phyloP scores from a whole-genome alignment of 2,329 filamentous ascomycete genomes.

The Fusarium nanum region DNA sequence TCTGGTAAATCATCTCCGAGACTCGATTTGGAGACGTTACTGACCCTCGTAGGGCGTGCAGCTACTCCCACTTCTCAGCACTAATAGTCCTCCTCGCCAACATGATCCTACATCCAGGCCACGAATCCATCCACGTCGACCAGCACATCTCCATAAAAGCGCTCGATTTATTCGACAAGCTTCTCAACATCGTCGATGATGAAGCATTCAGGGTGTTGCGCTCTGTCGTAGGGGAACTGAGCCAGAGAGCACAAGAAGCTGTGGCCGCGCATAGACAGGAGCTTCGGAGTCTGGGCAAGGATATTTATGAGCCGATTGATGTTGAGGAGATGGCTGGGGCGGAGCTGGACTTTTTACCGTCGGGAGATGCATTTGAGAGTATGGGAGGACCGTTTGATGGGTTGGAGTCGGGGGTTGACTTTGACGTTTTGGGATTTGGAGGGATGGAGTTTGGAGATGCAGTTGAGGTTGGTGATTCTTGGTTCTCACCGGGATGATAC shows the following conservation, averaged over 20 bases:
- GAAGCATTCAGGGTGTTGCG: constrained; percentile 27
- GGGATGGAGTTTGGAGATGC: constrained; percentile 6
- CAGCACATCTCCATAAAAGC: constrained; percentile 46
- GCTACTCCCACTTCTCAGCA: constrained; percentile 49
- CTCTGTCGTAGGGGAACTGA: constrained; percentile 34
- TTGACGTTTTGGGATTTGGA: constrained; percentile 17
- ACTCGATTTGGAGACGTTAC: rapidly evolving
- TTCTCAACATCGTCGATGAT: constrained; percentile 37
- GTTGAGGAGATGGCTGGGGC: neutral
- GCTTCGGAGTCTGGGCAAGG: neutral
- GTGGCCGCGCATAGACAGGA: constrained; percentile 19
- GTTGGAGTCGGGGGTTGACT: constrained; percentile 14
- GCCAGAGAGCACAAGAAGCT: constrained; percentile 33
- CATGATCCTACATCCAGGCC: constrained; percentile 47
- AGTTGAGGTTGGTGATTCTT: neutral
- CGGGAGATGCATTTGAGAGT: constrained; percentile 11
- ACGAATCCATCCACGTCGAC: constrained; percentile 44
- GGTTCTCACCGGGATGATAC: neutral
- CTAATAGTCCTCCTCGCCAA: constrained; percentile 52
- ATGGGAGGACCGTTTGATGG: constrained; percentile 26
- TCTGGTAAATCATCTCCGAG: constrained; percentile 45
- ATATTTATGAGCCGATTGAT: constrained; percentile 18
- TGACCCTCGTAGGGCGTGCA: constrained; percentile 43
- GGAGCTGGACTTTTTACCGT: constrained; percentile 24
- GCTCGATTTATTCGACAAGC: constrained; percentile 46